Evolutionary conservation across 768 basidiomycete species (phyloP), one percentile per base, ranked within the genome.

Genomic region (Russula olivacea): DNA sequence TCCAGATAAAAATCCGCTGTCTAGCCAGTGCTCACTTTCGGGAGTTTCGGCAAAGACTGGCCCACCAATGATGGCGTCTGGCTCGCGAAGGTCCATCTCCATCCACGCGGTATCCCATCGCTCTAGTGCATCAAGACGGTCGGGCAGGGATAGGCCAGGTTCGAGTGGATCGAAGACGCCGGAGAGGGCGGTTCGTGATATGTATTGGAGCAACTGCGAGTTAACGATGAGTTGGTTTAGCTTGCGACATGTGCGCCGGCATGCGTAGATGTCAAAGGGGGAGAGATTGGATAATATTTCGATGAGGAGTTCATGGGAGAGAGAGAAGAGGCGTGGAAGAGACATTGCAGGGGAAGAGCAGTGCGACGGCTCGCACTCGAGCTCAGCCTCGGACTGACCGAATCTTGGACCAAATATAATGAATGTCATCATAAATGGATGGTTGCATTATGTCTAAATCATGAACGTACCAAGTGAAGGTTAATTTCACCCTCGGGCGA

Each of bases 101-200:
- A 21, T 23, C 40, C 53, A 64, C 3, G 53, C 47, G 0, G 21
- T 36, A n/a, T 59, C 61, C 61, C 61, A 62, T 19, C 25, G 48
- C 8, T 57, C 32, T 0, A 57, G 55, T 7, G 55, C 50, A 4
- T 47, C 56, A 1, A 58, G 34, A 3, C 62, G 57, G 11, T 59
- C 51, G 9, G 57, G 48, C 3, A 63, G n/a, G 36, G 62, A 55
- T 28, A 43, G 48, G 30, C 48, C 58, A 2, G 53, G 53, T 6
- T 64, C 58, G 58, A 59, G 58, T 9, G 58, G 54, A 55, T 64
- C 63, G 15, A 21, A 59, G 9, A 64, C 63, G 25, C 54, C 63
- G 10, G 63, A 60, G 30, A 55, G 41, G 9, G 63, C 58, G 2
- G 58, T 64, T n/a, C 48, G 48, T 2, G 51, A 4, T 47, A 50